These are phyloP conservation scores for Vitis labrusca DNA, from an alignment of 164 flowering plant species.

Conservation along the genomic window DNA sequence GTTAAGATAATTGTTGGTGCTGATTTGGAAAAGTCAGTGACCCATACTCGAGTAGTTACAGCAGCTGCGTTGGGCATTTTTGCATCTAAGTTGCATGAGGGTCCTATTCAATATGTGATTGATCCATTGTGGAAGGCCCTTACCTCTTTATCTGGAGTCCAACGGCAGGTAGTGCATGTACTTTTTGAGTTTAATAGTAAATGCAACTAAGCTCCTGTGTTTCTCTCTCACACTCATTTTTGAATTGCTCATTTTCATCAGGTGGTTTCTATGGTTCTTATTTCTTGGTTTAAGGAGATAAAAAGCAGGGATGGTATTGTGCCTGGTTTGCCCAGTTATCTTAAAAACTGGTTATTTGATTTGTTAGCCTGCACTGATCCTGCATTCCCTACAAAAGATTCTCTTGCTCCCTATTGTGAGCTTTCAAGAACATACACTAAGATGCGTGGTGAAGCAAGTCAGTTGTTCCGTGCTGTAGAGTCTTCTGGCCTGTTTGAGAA, in stretches of 20 bases:
- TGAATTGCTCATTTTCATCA: slow-evolving; percentile 19
- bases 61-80: slow-evolving; percentile 82
- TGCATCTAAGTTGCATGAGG: slow-evolving; percentile 69
- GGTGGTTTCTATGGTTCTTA: slow-evolving; percentile 91
- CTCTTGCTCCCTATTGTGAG: slow-evolving; percentile 82
- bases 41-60: slow-evolving; percentile 80
- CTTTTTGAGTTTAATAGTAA: slow-evolving; percentile 2
- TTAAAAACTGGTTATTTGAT: slow-evolving; percentile 73
- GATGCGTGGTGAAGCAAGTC: slow-evolving; percentile 87
- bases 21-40: slow-evolving; percentile 85
- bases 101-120: slow-evolving; percentile 49
- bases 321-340: slow-evolving; percentile 30
- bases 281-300: slow-evolving; percentile 92
- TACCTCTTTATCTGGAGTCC: slow-evolving; percentile 88
- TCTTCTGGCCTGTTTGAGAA: slow-evolving; percentile 43
- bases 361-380: slow-evolving; percentile 82
- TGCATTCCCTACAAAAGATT: slow-evolving; percentile 81
- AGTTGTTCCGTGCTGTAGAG: slow-evolving; percentile 50
- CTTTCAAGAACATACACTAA: slow-evolving; percentile 92
- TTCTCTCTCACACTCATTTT: background rate
- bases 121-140: slow-evolving; percentile 75
- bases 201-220: background rate
- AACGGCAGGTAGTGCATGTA: slow-evolving; percentile 69
- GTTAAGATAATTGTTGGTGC: slow-evolving; percentile 86
- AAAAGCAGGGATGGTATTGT: slow-evolving; percentile 27